Percentiles rank a stretch among this genome's conserved stretches.
Evolutionary conservation across 2,329 filamentous ascomycete species (phyloP).

Genomic region (Ophiocordyceps sinensis): DNA sequence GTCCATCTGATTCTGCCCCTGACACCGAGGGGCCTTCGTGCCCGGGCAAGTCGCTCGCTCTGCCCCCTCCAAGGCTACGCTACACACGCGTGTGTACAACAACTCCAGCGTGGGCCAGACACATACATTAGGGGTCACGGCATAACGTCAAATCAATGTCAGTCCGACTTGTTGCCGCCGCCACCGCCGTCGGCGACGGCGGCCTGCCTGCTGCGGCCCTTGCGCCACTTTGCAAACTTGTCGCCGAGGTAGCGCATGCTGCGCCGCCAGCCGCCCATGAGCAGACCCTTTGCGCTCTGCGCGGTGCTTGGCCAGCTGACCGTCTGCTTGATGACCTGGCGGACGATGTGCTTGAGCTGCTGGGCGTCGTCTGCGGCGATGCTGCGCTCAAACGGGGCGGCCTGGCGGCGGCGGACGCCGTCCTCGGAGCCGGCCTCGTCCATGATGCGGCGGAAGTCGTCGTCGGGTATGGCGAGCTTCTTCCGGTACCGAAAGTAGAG

Average conservation of each 20-base stretch:
- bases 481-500: slow-evolving; percentile 92
- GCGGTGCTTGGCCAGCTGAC: slow-evolving; percentile 84
- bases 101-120: too few species aligned
- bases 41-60: too few species aligned
- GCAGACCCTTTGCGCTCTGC: slow-evolving; percentile 69
- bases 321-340: slow-evolving; percentile 68
- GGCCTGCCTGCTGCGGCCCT: slow-evolving; percentile 18
- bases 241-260: slow-evolving; percentile 67
- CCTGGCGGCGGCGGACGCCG: slow-evolving; percentile 49
- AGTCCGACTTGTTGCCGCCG: background rate
- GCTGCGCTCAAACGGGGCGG: slow-evolving; percentile 71
- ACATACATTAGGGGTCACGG: background rate
- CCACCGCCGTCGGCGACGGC: slow-evolving; percentile 4
- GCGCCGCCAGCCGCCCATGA: slow-evolving; percentile 62
- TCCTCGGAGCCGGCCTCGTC: slow-evolving; percentile 54
- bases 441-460: slow-evolving; percentile 77
- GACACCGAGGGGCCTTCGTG: too few species aligned
- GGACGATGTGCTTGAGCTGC: slow-evolving; percentile 56
- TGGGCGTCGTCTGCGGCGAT: slow-evolving; percentile 57
- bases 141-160: background rate
- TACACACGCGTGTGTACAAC: too few species aligned
- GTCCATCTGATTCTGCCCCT: too few species aligned
- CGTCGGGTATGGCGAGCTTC: slow-evolving; percentile 71
- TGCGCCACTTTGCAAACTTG: slow-evolving; percentile 56
- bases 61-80: too few species aligned